Base-by-base conservation (phyloP, 345 rosid genomes). In the Boechera retrofracta region DNA sequence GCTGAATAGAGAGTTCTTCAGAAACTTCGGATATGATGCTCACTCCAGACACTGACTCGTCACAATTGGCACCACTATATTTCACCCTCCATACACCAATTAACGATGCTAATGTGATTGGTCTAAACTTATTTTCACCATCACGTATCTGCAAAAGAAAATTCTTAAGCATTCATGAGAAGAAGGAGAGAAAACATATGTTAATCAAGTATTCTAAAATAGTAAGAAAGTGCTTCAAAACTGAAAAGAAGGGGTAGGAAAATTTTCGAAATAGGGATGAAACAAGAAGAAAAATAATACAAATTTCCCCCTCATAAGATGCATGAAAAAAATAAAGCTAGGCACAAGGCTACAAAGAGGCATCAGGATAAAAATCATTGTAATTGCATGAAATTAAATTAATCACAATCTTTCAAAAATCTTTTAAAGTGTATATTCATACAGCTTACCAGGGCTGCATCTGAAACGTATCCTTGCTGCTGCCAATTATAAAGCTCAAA, bases 1-100 rank as follows among this genome's bases (percentile, higher is more conserved):
- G 84, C 83, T 93, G 91, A 72, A 69, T 75, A 78, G 97, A 89
- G 78, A 96, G 82, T 57, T 77, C 91, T 72, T 89, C 92, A 52
- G 96, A 87, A 55, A 89, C 84, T 56, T 84, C 85, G 29, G 89
- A 74, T 67, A 89, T 78, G 69, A 87, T 79, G 75, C 79, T 77
- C 64, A 18, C 64, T 13, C 76, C 76, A 53, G 79, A 62, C 64
- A 73, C 80, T 48, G 77, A 62, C 64, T 82, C 84, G 39, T 67
- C 75, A 74, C 36, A 31, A 67, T 73, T 70, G 29, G 72, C 80
- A 82, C 69, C 72, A 49, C 55, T 54, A 56, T 77, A 77, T 61
- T 82, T 74, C 63, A 59, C 67, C 71, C 81, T 87, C 93, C 91
- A 87, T 36, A 82, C 76, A 82, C 82, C 81, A 71, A 91, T 57